Evolutionary conservation across 2,329 filamentous ascomycete genomes (phyloP).

Genomic region (Fusarium piperis): DNA sequence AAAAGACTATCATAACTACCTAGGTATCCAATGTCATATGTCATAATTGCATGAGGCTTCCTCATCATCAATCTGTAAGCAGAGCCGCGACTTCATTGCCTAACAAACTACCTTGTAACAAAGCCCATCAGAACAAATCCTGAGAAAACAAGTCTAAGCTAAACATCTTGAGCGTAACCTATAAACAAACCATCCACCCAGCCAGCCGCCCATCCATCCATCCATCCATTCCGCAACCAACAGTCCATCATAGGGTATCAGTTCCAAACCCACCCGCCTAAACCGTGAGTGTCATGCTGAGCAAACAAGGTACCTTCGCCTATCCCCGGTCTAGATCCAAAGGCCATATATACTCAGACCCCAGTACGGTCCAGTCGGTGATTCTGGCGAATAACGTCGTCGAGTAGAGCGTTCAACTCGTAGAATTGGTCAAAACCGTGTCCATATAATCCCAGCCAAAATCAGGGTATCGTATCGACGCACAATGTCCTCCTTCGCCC

Average conservation of each 20-base stretch:
- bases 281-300: conserved; percentile 17
- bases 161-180: conserved; percentile 22
- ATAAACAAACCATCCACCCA: conserved; percentile 13
- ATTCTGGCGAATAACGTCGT: conserved; percentile 2
- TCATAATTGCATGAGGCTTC: conserved; percentile 2
- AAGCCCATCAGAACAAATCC: conserved; percentile 25
- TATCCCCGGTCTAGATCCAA: conserved; percentile 10
- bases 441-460: conserved; percentile 32
- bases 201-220: neutral
- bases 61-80: conserved; percentile 36
- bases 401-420: conserved; percentile 1
- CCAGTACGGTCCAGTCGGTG: neutral
- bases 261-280: conserved; percentile 36
- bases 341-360: neutral
- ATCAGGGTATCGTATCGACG: conserved; percentile 41
- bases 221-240: neutral
- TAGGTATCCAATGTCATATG: conserved; percentile 10
- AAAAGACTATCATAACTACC: conserved; percentile 24
- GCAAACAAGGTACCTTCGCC: conserved; percentile 20
- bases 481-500: conserved; percentile 20
- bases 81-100: conserved; percentile 33
- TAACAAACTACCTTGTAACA: conserved; percentile 20
- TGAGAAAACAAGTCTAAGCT: conserved; percentile 35
- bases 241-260: conserved; percentile 38
- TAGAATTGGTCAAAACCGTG: conserved; percentile 1